Evolutionary conservation across 148 eudicot genomes (phyloP).

Genomic region (Cornus kousa): DNA sequence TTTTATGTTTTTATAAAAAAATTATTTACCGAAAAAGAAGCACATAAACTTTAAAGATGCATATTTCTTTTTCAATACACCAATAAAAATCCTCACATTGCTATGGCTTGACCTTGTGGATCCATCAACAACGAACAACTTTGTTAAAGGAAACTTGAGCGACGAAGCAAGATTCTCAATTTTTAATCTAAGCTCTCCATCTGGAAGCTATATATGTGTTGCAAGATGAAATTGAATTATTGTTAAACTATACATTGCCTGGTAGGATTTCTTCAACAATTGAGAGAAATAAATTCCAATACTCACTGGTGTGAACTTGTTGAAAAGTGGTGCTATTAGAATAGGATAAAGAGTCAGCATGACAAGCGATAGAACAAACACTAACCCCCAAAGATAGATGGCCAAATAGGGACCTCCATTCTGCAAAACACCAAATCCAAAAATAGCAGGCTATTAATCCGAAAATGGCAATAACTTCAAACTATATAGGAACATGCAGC

Average conservation of each 20-base stretch:
- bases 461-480: background rate
- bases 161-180: slow-evolving; percentile 91
- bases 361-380: slow-evolving; percentile 80
- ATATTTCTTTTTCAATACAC: background rate
- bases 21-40: too few relatives aligned
- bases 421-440: slow-evolving; percentile 36
- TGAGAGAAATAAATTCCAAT: background rate
- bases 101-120: slow-evolving; percentile 98
- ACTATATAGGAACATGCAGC: background rate
- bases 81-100: slow-evolving; percentile 68
- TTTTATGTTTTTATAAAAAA: too few relatives aligned
- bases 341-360: slow-evolving; percentile 95
- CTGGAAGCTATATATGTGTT: slow-evolving; percentile 63
- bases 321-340: slow-evolving; percentile 92
- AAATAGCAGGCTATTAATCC: background rate
- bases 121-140: slow-evolving; percentile 98
- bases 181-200: slow-evolving; percentile 78
- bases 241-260: background rate
- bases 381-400: slow-evolving; percentile 95
- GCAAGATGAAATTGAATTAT: slow-evolving; percentile 14
- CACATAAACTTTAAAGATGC: background rate
- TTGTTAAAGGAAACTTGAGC: slow-evolving; percentile 85
- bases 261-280: slow-evolving; percentile 4
- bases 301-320: slow-evolving; percentile 97
- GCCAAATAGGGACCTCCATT: slow-evolving; percentile 99